Conservation (phyloP, 1,284 basidiomycete genomes). For the Ganoderma boninense region DNA sequence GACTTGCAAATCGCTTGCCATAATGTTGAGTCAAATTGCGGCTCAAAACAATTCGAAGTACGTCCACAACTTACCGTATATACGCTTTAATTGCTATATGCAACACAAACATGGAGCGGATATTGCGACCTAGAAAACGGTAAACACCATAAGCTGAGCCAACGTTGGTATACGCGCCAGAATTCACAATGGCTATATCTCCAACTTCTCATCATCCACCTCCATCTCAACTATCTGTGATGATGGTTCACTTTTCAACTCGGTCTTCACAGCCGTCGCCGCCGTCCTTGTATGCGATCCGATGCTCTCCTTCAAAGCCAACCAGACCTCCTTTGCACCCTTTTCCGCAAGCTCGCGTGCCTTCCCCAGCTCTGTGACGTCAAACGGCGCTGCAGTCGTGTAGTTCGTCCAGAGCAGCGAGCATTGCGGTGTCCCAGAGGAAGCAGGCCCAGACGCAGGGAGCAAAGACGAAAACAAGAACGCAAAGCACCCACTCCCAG, state of each 20-base stretch:
- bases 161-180: background rate
- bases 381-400: constrained; percentile 47
- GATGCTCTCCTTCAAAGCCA: constrained; percentile 54
- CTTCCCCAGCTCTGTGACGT: constrained; percentile 50
- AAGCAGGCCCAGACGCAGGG: constrained; percentile 26
- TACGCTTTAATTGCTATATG: background rate
- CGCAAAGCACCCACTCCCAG: constrained; percentile 68
- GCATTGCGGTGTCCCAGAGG: constrained; percentile 33
- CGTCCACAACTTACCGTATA: background rate
- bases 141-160: background rate
- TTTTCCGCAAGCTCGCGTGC: constrained; percentile 56
- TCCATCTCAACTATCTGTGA: constrained; percentile 17
- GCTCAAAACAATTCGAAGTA: background rate
- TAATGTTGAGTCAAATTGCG: too few relatives aligned
- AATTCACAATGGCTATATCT: constrained; percentile 17
- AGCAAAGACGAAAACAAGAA: constrained; percentile 62
- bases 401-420: constrained; percentile 66
- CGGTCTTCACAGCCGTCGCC: constrained; percentile 9
- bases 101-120: background rate
- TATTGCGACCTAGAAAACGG: background rate
- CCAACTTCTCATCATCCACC: constrained; percentile 30
- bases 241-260: constrained; percentile 6
- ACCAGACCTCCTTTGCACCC: constrained; percentile 57
- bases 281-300: constrained; percentile 12
- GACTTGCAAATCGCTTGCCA: too few relatives aligned